Evolutionary conservation across 129 eudicot genomes (phyloP), one percentile per base, ranked within the genome.

Genomic region (Glebionis coronaria): DNA sequence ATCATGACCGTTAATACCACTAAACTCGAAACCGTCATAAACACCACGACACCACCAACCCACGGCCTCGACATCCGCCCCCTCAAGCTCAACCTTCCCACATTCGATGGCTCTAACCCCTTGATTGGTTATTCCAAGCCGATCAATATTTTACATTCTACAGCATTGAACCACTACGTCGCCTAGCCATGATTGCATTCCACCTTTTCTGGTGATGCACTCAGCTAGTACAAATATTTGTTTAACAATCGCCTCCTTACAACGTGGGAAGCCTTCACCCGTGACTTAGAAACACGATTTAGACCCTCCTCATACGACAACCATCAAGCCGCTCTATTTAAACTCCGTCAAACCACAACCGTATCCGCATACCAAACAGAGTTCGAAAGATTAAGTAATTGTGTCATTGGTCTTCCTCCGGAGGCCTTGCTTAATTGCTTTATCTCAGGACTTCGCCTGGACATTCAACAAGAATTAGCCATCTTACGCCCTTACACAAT

Each of bases 41-140:
- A 31, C 20, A 4, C 55, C 68, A 4, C 19, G 0, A 11, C 53
- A 1, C 5, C 31, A 20, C 68, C 29, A 19, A 25, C 0, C 27
- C 21, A 18, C 61, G 16, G 2, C 59, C 61, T 56, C 61, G 28
- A 56, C 1, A 56, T 56, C 1, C 38, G 61, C 1, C 59, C 13
- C 58, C 60, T 9, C 40, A 51, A 67, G 10, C 18, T 31, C 29
- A 67, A 5, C 18, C 61, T 51, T 4, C 31, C 71, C n/a, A 0
- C 10, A 1, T 67, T 67, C 12, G 46, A 50, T 4, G 71, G 71
- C 9, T 49, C 71, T 1, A 28, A 67, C 42, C 71, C 2, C 31
- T 67, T 2, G 70, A 65, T 9, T 65, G 59, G 70, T 2, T 61
- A 2, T 61, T 61, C 21, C 67, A 65, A 49, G 59, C n/a, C n/a